Evolutionary conservation across 441 rosid species (phyloP), one percentile per base, ranked within the genome.

Genomic region (Populus hybrid): DNA sequence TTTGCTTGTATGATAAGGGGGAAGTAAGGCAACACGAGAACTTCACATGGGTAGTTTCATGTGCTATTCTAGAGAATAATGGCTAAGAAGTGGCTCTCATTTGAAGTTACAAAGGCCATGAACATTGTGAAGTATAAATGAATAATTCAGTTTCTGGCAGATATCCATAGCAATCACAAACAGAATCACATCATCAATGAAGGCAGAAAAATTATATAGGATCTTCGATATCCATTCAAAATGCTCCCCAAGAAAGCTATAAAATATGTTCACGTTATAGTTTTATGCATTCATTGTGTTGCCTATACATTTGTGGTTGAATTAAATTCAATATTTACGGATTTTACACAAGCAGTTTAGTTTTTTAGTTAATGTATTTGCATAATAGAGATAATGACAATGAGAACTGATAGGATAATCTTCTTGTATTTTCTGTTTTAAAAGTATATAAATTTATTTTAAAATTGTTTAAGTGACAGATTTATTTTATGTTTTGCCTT

Each of bases 81-180:
- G 72, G 14, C 8, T 7, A 74, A 40, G 64, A 76, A 76, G 67
- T 23, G 83, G 77, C 79, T 36, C 40, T 42, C 24, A 61, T 67
- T 80, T 65, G 23, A 67, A 19, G 9, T 38, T 46, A 11, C 11
- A 40, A 28, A 67, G 66, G 57, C 46, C 57, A 21, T 28, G 28
- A 11, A 28, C 53, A 59, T 18, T 7, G 70, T 26, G 38, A 72
- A 80, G 79, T 76, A 32, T 75, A 66, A 63, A 32, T 19, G 67
- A 12, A 40, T 64, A 16, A 71, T 61, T 34, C 46, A 28, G 10
- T 7, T 8, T 30, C 50, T 76, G 63, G 69, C 70, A 61, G 28
- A 19, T 73, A n/a, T 35, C 23, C 69, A 63, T 23, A 38, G 50
- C 66, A 9, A 74, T 74, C 76, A 64, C 12, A 28, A 71, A 28